A percentile compares a stretch with the other conserved stretches of the same genome.
Conservation (phyloP, 441 rosid species). For the Lagerstroemia fauriei region DNA sequence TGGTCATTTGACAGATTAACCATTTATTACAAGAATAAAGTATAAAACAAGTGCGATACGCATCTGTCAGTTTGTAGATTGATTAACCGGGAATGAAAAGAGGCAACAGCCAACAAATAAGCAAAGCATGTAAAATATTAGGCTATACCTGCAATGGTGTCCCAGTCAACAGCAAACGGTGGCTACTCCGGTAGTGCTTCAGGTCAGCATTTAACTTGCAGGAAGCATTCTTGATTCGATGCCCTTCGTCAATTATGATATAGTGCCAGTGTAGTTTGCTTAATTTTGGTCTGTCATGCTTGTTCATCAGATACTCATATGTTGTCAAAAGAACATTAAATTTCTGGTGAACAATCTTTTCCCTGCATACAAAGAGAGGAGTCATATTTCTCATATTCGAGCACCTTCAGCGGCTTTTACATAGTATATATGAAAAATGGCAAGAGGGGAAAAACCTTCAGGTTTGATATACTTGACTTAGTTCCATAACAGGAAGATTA, state of each 20-base stretch:
- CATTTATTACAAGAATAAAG: not conserved
- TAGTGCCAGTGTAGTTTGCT: constrained; percentile 91
- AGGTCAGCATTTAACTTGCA: constrained; percentile 94
- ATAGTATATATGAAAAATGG: not conserved
- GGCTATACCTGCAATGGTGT: constrained; percentile 77
- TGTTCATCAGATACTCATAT: constrained; percentile 93
- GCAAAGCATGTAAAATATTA: constrained; percentile 10
- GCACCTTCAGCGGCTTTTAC: not conserved
- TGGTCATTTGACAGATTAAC: not conserved
- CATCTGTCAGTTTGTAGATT: not conserved
- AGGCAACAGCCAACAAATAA: not conserved
- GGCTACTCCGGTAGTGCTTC: constrained; percentile 83
- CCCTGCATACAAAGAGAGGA: constrained; percentile 56
- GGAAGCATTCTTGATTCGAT: constrained; percentile 95
- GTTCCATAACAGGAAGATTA: not conserved
- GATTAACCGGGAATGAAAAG: constrained; percentile 2
- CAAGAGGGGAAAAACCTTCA: not conserved
- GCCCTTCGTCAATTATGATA: constrained; percentile 93
- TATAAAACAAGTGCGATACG: not conserved
- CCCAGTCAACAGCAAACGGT: constrained; percentile 86
- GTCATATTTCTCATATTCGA: constrained; percentile 4
- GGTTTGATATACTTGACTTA: not conserved
- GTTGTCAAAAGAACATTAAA: constrained; percentile 91
- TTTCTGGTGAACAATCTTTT: constrained; percentile 80
- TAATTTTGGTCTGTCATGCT: constrained; percentile 90